Percentiles rank a stretch among this genome's conserved stretches.
Evolutionary conservation across 441 rosid genomes (phyloP).

Genomic region (Adansonia madagascariensis): DNA sequence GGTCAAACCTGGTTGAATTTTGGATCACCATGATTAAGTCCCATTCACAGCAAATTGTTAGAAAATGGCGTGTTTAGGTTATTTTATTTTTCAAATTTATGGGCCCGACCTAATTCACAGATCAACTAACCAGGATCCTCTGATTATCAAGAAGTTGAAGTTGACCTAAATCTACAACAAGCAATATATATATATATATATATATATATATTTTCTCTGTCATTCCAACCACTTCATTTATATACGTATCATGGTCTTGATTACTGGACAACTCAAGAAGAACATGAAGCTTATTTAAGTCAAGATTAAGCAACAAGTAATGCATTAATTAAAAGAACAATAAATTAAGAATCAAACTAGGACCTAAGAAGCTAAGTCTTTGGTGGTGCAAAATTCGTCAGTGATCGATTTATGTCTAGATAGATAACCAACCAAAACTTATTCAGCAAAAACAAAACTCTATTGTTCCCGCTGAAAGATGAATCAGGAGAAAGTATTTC

Average conservation of each 20-base stretch:
- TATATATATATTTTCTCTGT: not conserved
- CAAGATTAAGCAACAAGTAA: not conserved
- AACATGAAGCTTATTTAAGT: not conserved
- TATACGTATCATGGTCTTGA: not conserved
- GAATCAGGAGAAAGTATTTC: not conserved
- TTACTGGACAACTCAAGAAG: not conserved
- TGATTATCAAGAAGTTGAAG: constrained; percentile 23
- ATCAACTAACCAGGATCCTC: constrained; percentile 47
- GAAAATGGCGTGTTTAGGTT: not conserved
- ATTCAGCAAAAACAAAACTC: constrained; percentile 9
- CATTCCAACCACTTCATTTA: constrained; percentile 14
- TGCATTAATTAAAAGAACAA: constrained; percentile 1
- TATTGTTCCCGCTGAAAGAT: not conserved
- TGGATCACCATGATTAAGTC: constrained; percentile 20
- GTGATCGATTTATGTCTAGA: not conserved
- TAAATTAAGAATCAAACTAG: not conserved
- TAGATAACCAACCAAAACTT: constrained; percentile 28
- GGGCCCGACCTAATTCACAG: constrained; percentile 46
- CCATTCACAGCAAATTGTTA: constrained; percentile 24
- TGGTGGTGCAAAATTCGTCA: not conserved
- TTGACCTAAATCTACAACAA: constrained; percentile 14
- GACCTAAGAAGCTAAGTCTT: not conserved
- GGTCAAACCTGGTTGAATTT: constrained; percentile 38
- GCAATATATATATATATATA: no score
- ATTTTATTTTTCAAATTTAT: not conserved